A percentile compares a stretch with the other conserved stretches of the same genome.
These are phyloP conservation scores for Solanum corneliomulleri DNA, from an alignment of 257 asterid species.

Conservation along the genomic window DNA sequence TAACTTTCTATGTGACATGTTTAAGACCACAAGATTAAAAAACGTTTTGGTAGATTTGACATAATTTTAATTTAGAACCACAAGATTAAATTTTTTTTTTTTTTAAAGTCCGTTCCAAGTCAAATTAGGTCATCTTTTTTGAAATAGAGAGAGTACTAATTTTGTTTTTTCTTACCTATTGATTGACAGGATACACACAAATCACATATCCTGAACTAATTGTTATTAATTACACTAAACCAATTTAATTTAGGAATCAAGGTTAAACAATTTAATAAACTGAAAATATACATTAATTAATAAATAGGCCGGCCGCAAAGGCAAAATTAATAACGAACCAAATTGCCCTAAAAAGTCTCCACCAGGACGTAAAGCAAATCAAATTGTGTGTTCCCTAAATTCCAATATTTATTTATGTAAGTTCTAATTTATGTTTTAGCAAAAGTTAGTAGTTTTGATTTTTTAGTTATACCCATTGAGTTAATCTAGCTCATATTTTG, in stretches of 20 bases:
- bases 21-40: too few relatives aligned
- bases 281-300: neutral
- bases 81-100: too few relatives aligned
- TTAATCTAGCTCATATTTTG: neutral
- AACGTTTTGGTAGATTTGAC: too few relatives aligned
- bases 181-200: too few relatives aligned
- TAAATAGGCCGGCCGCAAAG: neutral
- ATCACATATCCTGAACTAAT: too few relatives aligned
- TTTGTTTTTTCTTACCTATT: too few relatives aligned
- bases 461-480: neutral
- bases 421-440: neutral
- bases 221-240: neutral
- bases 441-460: neutral
- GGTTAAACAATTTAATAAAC: too few relatives aligned
- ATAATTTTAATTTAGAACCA: too few relatives aligned
- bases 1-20: too few relatives aligned
- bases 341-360: neutral
- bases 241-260: neutral
- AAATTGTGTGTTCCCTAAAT: neutral
- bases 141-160: too few relatives aligned
- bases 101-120: too few relatives aligned
- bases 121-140: too few relatives aligned
- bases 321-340: neutral
- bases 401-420: neutral
- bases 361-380: neutral